Evolutionary conservation across 2,329 filamentous ascomycete genomes (phyloP), one percentile per base, ranked within the genome.

Genomic region (Exophiala alcalophila): DNA sequence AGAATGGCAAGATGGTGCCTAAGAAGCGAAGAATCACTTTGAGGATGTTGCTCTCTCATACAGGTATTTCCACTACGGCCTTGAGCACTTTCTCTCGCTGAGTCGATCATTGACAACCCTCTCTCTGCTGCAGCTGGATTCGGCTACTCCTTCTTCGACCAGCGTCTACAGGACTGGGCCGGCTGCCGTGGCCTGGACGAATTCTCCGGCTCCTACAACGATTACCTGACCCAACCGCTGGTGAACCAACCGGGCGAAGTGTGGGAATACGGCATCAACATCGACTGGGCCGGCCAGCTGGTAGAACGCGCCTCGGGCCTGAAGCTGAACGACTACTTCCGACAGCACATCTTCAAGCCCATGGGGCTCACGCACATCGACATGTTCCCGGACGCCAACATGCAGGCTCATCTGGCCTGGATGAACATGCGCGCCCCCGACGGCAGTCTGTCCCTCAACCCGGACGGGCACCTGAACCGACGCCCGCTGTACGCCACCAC

Each of bases 201-300:
- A 57, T 76, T 82, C 55, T 70, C 69, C 0, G 74, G 76, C 2
- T 45, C 44, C 4, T 52, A 51, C 30, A 31, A 52, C 28, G 78
- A 78, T 19, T 65, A 82, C 33, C 56, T 73, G 25, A 59, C 66
- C 40, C 54, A 56, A 8, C 76, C 80, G 0, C 62, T 86, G 9
- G 62, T 83, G 1, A 80, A 81, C 53, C 80, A 86, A 50, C 82
- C 83, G 0, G 81, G 81, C 0, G 70, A 73, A 20, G 66, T 65
- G 3, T 85, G 78, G 77, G 71, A 78, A 44, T 84, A 84, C 19
- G 74, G 76, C 2, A 72, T 77, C 16, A 63, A 63, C 14, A 65
- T 77, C 10, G 75, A 79, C 56, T 79, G 74, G 74, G 76, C 70
- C 0, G 74, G 75, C 3, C 57, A 72, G 2, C 61, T 70, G 0